These are phyloP conservation scores for Entomortierella beljakovae DNA, from an alignment of 192 early-diverging fungal species.

Conservation along the genomic window DNA sequence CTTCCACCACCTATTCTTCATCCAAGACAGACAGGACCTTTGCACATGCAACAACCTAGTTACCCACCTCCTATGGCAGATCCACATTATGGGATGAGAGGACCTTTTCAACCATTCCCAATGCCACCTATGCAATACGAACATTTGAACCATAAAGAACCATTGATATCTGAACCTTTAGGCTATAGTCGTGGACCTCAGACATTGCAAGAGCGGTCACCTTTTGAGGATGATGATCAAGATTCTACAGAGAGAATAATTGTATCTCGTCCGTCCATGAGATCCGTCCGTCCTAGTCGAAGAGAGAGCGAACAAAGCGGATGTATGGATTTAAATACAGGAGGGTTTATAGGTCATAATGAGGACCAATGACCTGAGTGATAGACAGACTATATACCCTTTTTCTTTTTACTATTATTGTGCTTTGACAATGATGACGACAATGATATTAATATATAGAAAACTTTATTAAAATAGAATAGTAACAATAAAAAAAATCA, in stretches of 20 bases:
- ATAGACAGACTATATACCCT: no score
- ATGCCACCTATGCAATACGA: not conserved
- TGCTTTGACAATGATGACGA: no score
- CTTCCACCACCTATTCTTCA: conserved; percentile 36
- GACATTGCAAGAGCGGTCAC: conserved; percentile 9
- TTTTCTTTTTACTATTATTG: no score
- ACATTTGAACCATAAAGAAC: conserved; percentile 32
- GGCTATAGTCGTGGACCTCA: conserved; percentile 28
- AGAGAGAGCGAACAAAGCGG: not conserved
- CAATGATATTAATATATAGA: no score
- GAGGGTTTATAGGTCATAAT: not conserved
- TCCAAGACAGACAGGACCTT: conserved; percentile 30
- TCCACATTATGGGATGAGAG: conserved; percentile 18
- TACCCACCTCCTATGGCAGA: conserved; percentile 24
- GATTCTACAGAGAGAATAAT: not conserved
- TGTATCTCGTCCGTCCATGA: conserved; percentile 6
- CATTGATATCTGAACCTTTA: not conserved
- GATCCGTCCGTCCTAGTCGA: conserved; percentile 8
- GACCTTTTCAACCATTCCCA: conserved; percentile 20
- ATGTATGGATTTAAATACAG: conserved; percentile 10
- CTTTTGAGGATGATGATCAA: conserved; percentile 2
- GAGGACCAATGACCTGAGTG: conserved; percentile 1
- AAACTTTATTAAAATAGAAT: no score
- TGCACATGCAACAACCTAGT: conserved; percentile 37
- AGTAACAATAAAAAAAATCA: no score